Conservation (phyloP, 768 basidiomycete genomes). For the Auriscalpium microsporum region DNA sequence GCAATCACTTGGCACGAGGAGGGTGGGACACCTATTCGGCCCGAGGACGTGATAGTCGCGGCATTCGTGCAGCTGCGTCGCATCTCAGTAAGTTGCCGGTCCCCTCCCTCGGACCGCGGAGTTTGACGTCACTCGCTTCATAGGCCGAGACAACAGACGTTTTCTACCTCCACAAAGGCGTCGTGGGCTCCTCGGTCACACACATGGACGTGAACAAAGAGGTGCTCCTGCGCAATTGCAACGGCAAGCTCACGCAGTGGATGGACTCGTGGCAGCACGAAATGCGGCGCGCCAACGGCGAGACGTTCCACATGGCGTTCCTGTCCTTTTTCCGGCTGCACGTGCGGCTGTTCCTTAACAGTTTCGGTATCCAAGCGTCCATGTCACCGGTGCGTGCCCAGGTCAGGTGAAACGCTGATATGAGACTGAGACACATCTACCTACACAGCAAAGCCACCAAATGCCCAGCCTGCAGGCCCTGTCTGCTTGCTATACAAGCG, state of each 20-base stretch:
- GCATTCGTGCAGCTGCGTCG: slow-evolving; percentile 71
- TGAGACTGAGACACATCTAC: slow-evolving; percentile 2
- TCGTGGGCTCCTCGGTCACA: slow-evolving; percentile 23
- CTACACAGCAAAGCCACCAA: slow-evolving; percentile 42
- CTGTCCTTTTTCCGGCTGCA: slow-evolving; percentile 70
- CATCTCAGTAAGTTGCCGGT: slow-evolving; percentile 51
- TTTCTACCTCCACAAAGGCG: slow-evolving; percentile 48
- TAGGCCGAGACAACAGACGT: slow-evolving; percentile 77
- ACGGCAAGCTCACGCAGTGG: slow-evolving; percentile 67
- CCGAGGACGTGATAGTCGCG: slow-evolving; percentile 75
- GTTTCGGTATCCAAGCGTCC: slow-evolving; percentile 66
- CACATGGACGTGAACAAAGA: slow-evolving; percentile 68
- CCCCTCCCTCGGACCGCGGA: background rate
- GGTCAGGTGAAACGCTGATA: slow-evolving; percentile 1
- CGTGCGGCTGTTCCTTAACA: slow-evolving; percentile 76
- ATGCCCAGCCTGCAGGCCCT: slow-evolving; percentile 61
- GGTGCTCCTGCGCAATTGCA: slow-evolving; percentile 61
- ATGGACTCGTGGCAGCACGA: slow-evolving; percentile 62
- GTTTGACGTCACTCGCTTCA: background rate
- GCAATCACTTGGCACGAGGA: slow-evolving; percentile 64
- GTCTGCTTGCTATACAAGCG: slow-evolving; percentile 66
- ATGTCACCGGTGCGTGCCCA: slow-evolving; percentile 41
- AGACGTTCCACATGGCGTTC: slow-evolving; percentile 69
- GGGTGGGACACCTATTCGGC: slow-evolving; percentile 43
- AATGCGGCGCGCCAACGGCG: slow-evolving; percentile 66